A percentile compares a stretch with the other conserved stretches of the same genome.
phyloP scores from a whole-genome alignment of 148 eudicot species.

The Silene conica region DNA sequence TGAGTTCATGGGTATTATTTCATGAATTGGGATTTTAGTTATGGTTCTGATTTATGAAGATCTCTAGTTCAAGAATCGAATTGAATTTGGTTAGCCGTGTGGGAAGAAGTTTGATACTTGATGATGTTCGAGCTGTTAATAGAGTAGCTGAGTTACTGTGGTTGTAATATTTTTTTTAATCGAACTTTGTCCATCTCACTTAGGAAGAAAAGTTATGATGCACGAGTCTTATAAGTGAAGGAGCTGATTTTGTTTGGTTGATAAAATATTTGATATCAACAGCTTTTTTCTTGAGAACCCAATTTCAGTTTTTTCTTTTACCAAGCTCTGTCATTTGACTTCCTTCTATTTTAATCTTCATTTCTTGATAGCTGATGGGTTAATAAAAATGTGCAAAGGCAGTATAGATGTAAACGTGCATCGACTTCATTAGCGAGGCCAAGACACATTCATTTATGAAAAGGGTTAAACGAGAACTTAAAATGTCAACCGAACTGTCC shows the following conservation, averaged over 20 bases:
- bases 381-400: background rate
- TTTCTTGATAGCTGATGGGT: background rate
- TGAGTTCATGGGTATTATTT: background rate
- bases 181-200: too few species aligned
- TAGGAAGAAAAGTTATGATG: too few species aligned
- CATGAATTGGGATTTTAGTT: conserved; percentile 15
- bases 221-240: background rate
- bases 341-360: too few species aligned
- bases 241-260: background rate
- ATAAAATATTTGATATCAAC: background rate
- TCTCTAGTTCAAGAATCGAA: background rate
- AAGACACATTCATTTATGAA: background rate
- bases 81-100: background rate
- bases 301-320: background rate
- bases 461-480: background rate
- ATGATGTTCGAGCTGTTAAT: conserved; percentile 13
- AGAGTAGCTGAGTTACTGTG: conserved; percentile 1
- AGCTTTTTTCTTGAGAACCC: background rate
- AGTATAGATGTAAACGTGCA: background rate
- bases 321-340: background rate
- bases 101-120: conserved; percentile 11
- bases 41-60: conserved; percentile 3
- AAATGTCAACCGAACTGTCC: background rate
- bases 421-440: background rate
- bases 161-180: too few species aligned